Base-by-base conservation (phyloP, 1,284 basidiomycete genomes). In the Ceratobasidium sp. region DNA sequence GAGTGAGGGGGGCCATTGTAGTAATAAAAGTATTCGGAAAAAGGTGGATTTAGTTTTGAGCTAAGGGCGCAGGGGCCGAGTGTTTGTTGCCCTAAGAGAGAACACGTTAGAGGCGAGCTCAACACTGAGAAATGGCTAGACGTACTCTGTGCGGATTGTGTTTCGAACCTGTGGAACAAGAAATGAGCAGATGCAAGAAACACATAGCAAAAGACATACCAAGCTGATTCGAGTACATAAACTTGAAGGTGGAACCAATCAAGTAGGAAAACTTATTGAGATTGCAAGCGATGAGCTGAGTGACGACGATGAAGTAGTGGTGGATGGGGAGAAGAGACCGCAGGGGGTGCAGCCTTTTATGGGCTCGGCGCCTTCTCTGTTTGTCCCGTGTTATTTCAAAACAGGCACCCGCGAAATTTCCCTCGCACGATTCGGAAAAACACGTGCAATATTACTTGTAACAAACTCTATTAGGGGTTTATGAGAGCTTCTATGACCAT, bases 1-100 rank as follows among this genome's bases (percentile, higher is more conserved):
- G 71, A 75, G 69, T 50, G 38, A 50, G 53, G 35, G 62, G 62
- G 50, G 62, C 62, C 62, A 65, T 65, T 25, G 20, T 65, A 22
- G 38, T 25, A 31, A 38, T 50, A 17, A 20, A 60, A 35, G 31
- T 3, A 22, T 52, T 43, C 42, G 38, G 13, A 40, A 17, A 34
- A 22, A 27, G 32, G 43, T 27, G 34, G 50, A 65, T 17, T 65
- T 65, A 65, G 62, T 65, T 49, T 15, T 53, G 49, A 40, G 62
- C 2, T 65, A 65, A 65, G 49, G 62, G 62, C 7, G 62, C 62
- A 2, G 62, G 62, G 25, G 62, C 42, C 17, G 62, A 65, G 62
- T 65, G 62, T 65, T 65, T 65, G 20, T 49, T 52, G 62, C 62
- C 62, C 58, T 62, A 31, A n/a, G n/a, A n/a, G n/a, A n/a, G 31